A percentile compares a stretch with the other conserved stretches of the same genome.
Evolutionary conservation across 2,329 filamentous ascomycete genomes (phyloP).

Genomic region (Monosporascus sp.): DNA sequence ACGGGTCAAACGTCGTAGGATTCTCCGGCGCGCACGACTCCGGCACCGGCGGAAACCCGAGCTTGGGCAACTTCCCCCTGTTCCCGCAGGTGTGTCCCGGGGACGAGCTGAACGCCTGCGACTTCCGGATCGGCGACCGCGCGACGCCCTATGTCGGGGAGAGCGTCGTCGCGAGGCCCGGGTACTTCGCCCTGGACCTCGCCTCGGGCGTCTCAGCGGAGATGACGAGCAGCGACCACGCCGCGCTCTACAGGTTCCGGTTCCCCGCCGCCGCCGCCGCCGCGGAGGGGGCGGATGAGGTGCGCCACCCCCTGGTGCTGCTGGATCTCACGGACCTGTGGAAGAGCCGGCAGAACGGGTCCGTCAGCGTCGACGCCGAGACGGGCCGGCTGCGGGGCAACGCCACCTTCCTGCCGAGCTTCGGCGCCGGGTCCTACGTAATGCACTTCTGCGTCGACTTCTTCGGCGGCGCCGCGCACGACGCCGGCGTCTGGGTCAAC

Average conservation of each 20-base stretch:
- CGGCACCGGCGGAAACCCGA: constrained; percentile 39
- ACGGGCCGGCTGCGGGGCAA: constrained; percentile 52
- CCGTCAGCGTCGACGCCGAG: constrained; percentile 40
- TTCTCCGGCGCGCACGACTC: constrained; percentile 43
- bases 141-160: constrained; percentile 32
- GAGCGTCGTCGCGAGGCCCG: constrained; percentile 43
- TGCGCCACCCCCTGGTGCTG: constrained; percentile 44
- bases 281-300: not conserved
- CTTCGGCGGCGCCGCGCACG: constrained; percentile 31
- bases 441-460: constrained; percentile 59
- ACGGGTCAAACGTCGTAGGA: constrained; percentile 42
- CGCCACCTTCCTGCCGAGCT: constrained; percentile 55
- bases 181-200: constrained; percentile 54
- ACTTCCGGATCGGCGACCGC: constrained; percentile 44
- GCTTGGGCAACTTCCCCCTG: constrained; percentile 40
- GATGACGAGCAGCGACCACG: constrained; percentile 56
- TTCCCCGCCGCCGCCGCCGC: constrained; percentile 36
- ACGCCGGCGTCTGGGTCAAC: constrained; percentile 34
- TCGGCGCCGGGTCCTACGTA: constrained; percentile 53
- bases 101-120: constrained; percentile 50
- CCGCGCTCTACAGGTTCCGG: constrained; percentile 55
- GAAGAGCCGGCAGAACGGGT: constrained; percentile 42
- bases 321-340: constrained; percentile 58
- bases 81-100: constrained; percentile 37
- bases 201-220: constrained; percentile 48